Evolutionary conservation across 73 alveolate species (phyloP), one percentile per base, ranked within the genome.

Genomic region (Paramecium primaurelia): DNA sequence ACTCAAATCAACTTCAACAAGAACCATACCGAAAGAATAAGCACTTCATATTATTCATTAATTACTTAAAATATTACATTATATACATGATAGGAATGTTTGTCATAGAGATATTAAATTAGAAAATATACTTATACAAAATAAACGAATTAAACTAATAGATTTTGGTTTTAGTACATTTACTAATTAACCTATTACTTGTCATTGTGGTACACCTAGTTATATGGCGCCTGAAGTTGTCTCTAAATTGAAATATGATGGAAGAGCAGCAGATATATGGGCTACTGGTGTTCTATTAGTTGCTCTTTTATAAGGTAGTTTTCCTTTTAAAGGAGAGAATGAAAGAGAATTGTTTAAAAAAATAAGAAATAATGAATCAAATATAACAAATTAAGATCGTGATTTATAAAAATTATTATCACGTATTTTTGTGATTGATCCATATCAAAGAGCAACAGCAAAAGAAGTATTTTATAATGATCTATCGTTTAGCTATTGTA

Each of bases 151-250:
- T 7, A 77, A 77, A 59, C 64, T 90, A 6, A 90, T 90, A 4
- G 93, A 86, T 58, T 86, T 86, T 28, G 93, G 93, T 11, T 86
- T 86, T 12, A 68, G 87, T 59, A 86, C 93, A 20, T 86, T 58
- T 38, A 26, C 77, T 12, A 80, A 80, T 80, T n/a, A 64, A 34
- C 51, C 47, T 3, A 42, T 80, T 4, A 45, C 91, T 26, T 86
- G 93, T 28, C 86, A 86, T 86, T 98, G 99, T 92, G 99, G 99
- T 18, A 98, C 99, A 14, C 99, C 99, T 11, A 91, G 97, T 44
- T 98, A 98, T 92, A 98, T 98, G 99, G 98, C 99, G 6, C 99
- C 99, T 1, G 99, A 98, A 94, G 97, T 98, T 38, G 97, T 96
- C 2, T 88, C 92, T 47, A 97, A 95, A 92, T 95, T 95, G 77